Percentiles rank a stretch among this genome's conserved stretches.
phyloP scores from a whole-genome alignment of 106 monocot genomes.

The Platanthera guangdongensis region DNA sequence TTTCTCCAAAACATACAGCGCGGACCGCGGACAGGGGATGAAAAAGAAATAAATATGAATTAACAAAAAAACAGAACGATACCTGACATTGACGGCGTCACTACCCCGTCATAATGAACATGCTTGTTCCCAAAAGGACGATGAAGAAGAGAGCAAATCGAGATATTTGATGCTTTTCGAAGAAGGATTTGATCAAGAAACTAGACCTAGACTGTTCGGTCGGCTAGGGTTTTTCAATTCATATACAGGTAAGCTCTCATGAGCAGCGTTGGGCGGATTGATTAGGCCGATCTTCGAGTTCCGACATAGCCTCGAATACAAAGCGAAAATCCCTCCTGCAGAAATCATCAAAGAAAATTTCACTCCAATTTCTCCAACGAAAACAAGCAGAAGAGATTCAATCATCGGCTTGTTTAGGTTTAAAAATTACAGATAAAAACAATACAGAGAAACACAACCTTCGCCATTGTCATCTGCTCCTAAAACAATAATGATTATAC shows the following conservation, averaged over 20 bases:
- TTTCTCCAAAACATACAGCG: too few species aligned
- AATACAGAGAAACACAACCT: constrained; percentile 25
- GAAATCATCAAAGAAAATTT: not conserved
- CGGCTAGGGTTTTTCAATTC: constrained; percentile 6
- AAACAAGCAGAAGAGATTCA: not conserved
- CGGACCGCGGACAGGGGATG: too few species aligned
- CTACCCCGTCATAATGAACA: constrained; percentile 74
- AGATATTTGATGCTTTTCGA: constrained; percentile 54
- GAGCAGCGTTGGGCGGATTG: constrained; percentile 6
- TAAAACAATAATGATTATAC: constrained; percentile 60
- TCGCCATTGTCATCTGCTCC: constrained; percentile 66
- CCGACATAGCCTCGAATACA: constrained; percentile 73
- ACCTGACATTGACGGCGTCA: constrained; percentile 88
- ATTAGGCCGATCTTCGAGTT: constrained; percentile 59
- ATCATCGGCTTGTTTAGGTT: too few species aligned
- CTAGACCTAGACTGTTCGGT: constrained; percentile 37
- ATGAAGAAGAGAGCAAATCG: constrained; percentile 45
- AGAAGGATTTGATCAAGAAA: constrained; percentile 39
- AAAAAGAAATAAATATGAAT: not conserved
- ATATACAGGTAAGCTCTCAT: constrained; percentile 20
- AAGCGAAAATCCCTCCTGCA: constrained; percentile 79
- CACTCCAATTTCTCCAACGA: not conserved
- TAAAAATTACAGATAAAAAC: too few species aligned
- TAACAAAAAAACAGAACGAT: not conserved
- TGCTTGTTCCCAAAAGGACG: constrained; percentile 71